phyloP scores from a whole-genome alignment of 108 stramenopile genomes.

The Chaetoceros tenuissimus region DNA sequence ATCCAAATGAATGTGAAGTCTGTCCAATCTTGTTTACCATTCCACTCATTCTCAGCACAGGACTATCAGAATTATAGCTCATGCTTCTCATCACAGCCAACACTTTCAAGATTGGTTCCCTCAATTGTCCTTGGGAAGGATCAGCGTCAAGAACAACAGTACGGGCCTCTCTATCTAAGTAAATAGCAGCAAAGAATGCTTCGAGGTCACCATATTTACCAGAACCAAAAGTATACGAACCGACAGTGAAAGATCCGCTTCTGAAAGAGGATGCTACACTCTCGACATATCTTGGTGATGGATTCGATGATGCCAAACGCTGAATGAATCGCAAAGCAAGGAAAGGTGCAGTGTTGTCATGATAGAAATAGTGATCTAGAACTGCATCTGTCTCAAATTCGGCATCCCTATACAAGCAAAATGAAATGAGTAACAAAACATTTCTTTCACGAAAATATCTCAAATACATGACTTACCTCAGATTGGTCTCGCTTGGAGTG shows the following conservation, averaged over 20 bases:
- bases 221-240: conserved; percentile 13
- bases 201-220: conserved; percentile 49
- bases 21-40: conserved; percentile 17
- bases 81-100: conserved; percentile 40
- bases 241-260: conserved; percentile 13
- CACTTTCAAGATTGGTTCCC: conserved; percentile 46
- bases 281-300: conserved; percentile 30
- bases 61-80: conserved; percentile 24
- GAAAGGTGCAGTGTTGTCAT: conserved; percentile 46
- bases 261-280: conserved; percentile 33
- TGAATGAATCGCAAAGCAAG: conserved; percentile 33
- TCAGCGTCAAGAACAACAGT: conserved; percentile 34
- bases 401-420: conserved; percentile 14
- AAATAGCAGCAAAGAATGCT: conserved; percentile 46
- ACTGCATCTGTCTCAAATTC: conserved; percentile 42
- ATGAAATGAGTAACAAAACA: too few species aligned
- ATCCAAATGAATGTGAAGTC: conserved; percentile 32
- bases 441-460: too few species aligned
- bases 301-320: conserved; percentile 38
- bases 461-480: neutral
- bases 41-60: conserved; percentile 29
- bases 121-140: conserved; percentile 37
- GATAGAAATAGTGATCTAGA: conserved; percentile 46
- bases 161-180: conserved; percentile 46
- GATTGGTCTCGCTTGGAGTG: conserved; percentile 6